These are phyloP conservation scores for Fusarium sp. DNA, from an alignment of 2,329 filamentous ascomycete genomes.

Conservation along the genomic window DNA sequence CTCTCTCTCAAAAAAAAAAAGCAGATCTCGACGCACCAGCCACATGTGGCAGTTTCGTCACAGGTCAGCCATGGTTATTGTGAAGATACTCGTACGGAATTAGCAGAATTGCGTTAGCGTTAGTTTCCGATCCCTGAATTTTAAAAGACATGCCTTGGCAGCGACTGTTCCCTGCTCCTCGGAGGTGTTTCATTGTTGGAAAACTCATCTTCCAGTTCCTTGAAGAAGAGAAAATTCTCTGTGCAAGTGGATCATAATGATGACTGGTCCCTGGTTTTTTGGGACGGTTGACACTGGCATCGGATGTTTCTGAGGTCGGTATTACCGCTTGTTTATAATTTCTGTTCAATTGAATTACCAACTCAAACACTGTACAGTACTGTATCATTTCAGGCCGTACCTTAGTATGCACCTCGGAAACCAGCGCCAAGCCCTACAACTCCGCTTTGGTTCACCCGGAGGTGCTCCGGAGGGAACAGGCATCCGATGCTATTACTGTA, in stretches of 20 bases:
- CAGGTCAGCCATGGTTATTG: neutral
- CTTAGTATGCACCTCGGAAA: neutral
- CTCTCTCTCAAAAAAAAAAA: too few species aligned
- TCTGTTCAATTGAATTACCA: constrained; percentile 2
- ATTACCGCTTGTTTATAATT: neutral
- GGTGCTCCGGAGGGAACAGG: constrained; percentile 13
- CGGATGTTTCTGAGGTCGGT: neutral
- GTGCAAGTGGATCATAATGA: constrained; percentile 7
- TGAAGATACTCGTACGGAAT: neutral
- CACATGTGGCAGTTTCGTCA: constrained; percentile 21
- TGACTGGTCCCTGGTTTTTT: neutral
- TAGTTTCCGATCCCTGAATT: neutral
- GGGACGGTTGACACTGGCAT: neutral
- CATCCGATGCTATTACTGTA: neutral
- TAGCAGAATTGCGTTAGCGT: neutral
- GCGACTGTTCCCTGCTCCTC: neutral
- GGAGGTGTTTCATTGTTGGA: neutral
- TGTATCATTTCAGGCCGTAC: neutral
- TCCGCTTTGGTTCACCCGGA: constrained; percentile 2
- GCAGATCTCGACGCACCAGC: constrained; percentile 30
- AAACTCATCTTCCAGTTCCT: neutral
- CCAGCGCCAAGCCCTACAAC: neutral
- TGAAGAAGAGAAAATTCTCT: constrained; percentile 9
- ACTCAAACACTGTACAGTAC: neutral
- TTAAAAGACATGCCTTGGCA: neutral